phyloP scores from a whole-genome alignment of 345 rosid genomes.

The Eucalyptus marginata region DNA sequence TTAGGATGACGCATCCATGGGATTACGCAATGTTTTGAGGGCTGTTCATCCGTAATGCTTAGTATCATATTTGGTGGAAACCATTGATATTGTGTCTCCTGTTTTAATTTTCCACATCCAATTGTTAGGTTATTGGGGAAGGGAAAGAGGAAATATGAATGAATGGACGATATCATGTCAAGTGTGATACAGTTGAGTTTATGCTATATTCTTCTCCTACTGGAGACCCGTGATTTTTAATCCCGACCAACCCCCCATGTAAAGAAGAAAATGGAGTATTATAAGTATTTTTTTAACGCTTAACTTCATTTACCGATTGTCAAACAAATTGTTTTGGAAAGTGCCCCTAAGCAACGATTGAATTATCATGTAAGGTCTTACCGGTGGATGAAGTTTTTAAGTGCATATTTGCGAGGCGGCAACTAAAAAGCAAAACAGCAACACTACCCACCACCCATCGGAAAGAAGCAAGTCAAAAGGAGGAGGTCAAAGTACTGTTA shows the following conservation, averaged over 20 bases:
- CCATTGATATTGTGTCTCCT: neutral
- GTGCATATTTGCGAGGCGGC: conserved; percentile 36
- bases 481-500: conserved; percentile 40
- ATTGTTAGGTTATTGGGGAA: neutral
- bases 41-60: neutral
- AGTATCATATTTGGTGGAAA: neutral
- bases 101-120: neutral
- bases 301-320: neutral
- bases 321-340: neutral
- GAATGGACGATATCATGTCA: neutral
- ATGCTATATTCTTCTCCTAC: neutral
- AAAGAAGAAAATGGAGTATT: neutral
- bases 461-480: conserved; percentile 51
- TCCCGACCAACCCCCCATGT: neutral
- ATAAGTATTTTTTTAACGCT: neutral
- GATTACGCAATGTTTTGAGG: neutral
- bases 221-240: neutral
- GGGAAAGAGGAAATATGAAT: neutral
- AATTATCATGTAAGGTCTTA: neutral
- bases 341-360: neutral
- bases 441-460: conserved; percentile 45
- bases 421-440: conserved; percentile 52
- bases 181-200: neutral
- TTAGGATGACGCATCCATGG: neutral
- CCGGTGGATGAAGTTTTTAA: conserved; percentile 3